A percentile compares a stretch with the other conserved stretches of the same genome.
These are phyloP conservation scores for Smittium mucronatum DNA, from an alignment of 371 early-diverging fungal genomes.

Conservation along the genomic window DNA sequence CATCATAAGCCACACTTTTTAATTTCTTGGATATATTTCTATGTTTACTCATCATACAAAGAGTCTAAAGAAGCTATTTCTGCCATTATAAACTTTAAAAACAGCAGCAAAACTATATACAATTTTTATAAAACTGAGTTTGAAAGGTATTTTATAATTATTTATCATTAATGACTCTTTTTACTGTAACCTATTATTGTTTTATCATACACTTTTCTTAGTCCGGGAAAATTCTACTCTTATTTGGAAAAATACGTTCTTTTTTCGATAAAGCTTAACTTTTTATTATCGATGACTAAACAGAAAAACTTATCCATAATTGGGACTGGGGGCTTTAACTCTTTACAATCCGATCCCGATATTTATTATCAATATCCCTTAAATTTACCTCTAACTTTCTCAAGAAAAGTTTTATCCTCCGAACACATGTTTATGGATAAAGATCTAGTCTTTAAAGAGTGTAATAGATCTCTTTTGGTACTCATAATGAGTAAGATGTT, in stretches of 20 bases:
- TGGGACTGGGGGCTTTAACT: neutral
- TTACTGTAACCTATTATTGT: neutral
- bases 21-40: constrained; percentile 6
- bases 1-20: constrained; percentile 14
- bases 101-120: constrained; percentile 3
- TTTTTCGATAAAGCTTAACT: constrained; percentile 9
- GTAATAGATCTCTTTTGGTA: neutral
- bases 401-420: neutral
- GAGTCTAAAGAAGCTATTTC: neutral
- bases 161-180: neutral
- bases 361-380: neutral
- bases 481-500: neutral
- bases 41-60: neutral
- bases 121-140: constrained; percentile 15
- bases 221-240: constrained; percentile 12
- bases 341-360: neutral
- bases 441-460: neutral
- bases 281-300: neutral
- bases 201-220: neutral
- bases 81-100: constrained; percentile 9
- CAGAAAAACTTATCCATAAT: neutral
- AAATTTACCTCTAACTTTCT: constrained; percentile 3
- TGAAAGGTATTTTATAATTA: constrained; percentile 4
- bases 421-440: constrained; percentile 10
- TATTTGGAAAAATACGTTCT: constrained; percentile 13